phyloP scores from a whole-genome alignment of 305 asterid species.

The Salvia sclarea region DNA sequence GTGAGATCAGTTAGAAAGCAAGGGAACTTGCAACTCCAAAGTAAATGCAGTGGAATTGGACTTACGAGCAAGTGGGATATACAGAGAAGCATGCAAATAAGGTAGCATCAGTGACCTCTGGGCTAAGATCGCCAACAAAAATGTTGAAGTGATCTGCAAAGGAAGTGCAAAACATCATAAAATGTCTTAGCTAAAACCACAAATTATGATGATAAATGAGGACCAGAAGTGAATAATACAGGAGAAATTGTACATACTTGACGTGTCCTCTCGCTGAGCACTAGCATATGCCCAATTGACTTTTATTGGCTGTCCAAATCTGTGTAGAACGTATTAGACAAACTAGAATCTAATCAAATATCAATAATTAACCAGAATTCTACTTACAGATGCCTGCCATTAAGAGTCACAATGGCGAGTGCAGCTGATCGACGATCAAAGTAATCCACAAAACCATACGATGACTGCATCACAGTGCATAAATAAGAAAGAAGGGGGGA shows the following conservation, averaged over 20 bases:
- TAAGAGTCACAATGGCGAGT: constrained; percentile 72
- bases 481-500: background rate
- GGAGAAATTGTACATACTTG: constrained; percentile 47
- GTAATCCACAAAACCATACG: constrained; percentile 91
- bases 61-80: constrained; percentile 82
- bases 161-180: constrained; percentile 8
- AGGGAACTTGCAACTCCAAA: constrained; percentile 13
- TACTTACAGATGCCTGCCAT: constrained; percentile 87
- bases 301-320: constrained; percentile 95
- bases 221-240: constrained; percentile 6
- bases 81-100: constrained; percentile 76
- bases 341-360: constrained; percentile 11
- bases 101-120: constrained; percentile 94
- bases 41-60: constrained; percentile 19
- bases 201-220: background rate
- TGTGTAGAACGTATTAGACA: constrained; percentile 42
- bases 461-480: constrained; percentile 64
- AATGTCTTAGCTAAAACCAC: constrained; percentile 10
- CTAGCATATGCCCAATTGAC: constrained; percentile 96
- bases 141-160: constrained; percentile 72
- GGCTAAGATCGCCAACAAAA: constrained; percentile 93
- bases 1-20: background rate
- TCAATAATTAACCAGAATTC: constrained; percentile 19
- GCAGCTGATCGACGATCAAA: constrained; percentile 87
- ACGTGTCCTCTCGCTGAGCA: constrained; percentile 91